These are phyloP conservation scores for Lactarius pseudohatsudake DNA, from an alignment of 768 basidiomycete genomes.

Conservation along the genomic window DNA sequence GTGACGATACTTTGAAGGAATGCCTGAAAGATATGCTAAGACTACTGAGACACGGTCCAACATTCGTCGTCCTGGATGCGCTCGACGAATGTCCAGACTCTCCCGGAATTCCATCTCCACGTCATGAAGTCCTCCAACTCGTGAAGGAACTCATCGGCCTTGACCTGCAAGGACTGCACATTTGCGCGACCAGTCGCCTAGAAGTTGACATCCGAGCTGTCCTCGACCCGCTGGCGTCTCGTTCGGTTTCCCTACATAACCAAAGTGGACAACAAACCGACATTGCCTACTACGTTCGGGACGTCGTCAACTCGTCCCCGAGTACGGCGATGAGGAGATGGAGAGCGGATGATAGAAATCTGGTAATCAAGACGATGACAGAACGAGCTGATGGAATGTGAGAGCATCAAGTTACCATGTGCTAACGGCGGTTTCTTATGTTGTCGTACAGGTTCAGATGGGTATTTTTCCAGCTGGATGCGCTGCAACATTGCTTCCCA, in stretches of 20 bases:
- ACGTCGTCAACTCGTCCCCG: not conserved
- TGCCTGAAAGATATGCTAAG: not conserved
- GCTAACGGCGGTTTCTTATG: not conserved
- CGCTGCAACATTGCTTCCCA: not conserved
- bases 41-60: not conserved
- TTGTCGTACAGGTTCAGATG: not conserved
- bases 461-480: not conserved
- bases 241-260: not conserved
- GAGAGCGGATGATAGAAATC: not conserved
- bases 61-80: not conserved
- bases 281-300: not conserved
- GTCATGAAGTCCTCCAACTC: not conserved
- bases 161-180: not conserved
- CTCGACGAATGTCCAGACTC: not conserved
- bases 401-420: not conserved
- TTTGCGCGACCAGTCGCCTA: not conserved
- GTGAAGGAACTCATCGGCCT: not conserved
- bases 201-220: slow-evolving; percentile 1
- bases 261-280: not conserved
- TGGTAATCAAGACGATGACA: not conserved
- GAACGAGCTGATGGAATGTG: not conserved
- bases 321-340: not conserved
- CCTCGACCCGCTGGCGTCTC: not conserved
- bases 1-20: not conserved
- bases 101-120: not conserved